These are phyloP conservation scores for Lignosus rhinocerotis DNA, from an alignment of 1,284 basidiomycete species.

Conservation along the genomic window DNA sequence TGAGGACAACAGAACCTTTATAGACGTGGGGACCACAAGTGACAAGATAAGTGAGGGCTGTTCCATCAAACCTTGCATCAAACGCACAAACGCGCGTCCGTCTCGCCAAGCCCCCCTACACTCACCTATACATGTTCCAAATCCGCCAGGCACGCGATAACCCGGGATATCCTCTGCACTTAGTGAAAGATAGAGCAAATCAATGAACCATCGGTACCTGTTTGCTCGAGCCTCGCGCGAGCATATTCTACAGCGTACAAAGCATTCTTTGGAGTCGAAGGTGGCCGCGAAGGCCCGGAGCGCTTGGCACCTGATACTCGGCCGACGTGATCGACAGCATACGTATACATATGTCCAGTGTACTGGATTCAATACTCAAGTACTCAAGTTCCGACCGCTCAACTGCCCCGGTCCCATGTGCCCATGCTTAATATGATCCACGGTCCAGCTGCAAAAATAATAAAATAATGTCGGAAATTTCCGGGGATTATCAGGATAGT, in stretches of 20 bases:
- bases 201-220: too few relatives aligned
- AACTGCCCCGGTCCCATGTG: neutral
- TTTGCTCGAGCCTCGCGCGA: too few relatives aligned
- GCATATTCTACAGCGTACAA: too few relatives aligned
- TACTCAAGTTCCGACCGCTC: neutral
- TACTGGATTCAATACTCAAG: neutral
- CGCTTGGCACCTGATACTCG: neutral
- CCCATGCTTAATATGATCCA: neutral
- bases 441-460: neutral
- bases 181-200: too few relatives aligned
- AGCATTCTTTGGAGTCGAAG: too few relatives aligned
- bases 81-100: neutral
- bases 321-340: neutral
- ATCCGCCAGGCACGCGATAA: too few relatives aligned
- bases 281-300: too few relatives aligned
- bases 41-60: neutral
- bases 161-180: neutral
- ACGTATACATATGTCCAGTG: too few relatives aligned
- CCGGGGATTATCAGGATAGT: too few relatives aligned
- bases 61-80: conserved; percentile 6
- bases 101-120: conserved; percentile 5
- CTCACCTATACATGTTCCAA: too few relatives aligned
- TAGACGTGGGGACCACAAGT: neutral
- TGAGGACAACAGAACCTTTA: conserved; percentile 1
- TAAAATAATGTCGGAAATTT: too few relatives aligned